These are phyloP conservation scores for Yamadazyma oceani DNA, from an alignment of 1,139 yeast species.

Conservation along the genomic window DNA sequence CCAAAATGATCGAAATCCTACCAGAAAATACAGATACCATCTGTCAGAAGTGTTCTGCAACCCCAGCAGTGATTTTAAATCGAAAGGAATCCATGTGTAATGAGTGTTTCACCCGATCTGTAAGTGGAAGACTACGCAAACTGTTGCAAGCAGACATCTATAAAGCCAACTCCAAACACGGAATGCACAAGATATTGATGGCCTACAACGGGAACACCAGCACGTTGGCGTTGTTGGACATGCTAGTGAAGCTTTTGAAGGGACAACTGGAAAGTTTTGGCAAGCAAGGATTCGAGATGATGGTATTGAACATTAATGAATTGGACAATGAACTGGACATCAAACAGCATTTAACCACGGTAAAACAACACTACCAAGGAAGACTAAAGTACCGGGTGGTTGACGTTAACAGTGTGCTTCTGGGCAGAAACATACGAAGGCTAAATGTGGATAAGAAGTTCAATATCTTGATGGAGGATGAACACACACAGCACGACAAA, in stretches of 20 bases:
- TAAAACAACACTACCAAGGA: conserved; percentile 21
- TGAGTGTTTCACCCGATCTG: conserved; percentile 68
- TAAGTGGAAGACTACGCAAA: conserved; percentile 77
- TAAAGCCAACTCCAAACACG: conserved; percentile 50
- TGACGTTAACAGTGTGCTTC: conserved; percentile 36
- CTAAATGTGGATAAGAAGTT: conserved; percentile 30
- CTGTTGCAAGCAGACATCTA: conserved; percentile 69
- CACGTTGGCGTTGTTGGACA: conserved; percentile 67
- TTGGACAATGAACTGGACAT: conserved; percentile 18
- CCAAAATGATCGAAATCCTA: conserved; percentile 2
- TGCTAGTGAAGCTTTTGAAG: conserved; percentile 55
- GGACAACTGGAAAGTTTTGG: conserved; percentile 71
- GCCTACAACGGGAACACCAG: conserved; percentile 67
- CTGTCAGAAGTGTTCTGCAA: conserved; percentile 55
- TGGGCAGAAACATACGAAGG: conserved; percentile 24
- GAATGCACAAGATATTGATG: conserved; percentile 48
- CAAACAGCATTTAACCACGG: conserved; percentile 18
- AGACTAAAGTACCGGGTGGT: conserved; percentile 31
- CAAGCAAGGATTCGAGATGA: conserved; percentile 63
- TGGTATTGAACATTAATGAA: conserved; percentile 55
- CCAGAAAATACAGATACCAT: background rate
- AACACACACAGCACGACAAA: no score
- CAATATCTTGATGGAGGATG: conserved; percentile 20
- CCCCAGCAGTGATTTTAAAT: conserved; percentile 48
- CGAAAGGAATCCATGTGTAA: conserved; percentile 73